phyloP scores from a whole-genome alignment of 495 filamentous ascomycete species.

The Collariella sp. region DNA sequence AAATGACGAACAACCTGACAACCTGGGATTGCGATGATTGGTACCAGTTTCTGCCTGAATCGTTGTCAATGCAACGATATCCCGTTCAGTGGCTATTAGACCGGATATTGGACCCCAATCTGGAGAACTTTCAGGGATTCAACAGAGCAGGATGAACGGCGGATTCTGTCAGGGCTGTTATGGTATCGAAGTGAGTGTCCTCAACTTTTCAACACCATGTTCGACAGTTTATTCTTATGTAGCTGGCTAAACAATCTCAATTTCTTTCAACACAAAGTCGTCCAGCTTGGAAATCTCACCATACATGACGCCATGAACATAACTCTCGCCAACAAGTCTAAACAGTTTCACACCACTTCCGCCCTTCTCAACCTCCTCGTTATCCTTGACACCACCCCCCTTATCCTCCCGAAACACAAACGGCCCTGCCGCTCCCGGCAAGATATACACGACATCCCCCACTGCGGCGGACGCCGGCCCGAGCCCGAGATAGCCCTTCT shows the following conservation, averaged over 20 bases:
- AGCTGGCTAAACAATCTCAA: background rate
- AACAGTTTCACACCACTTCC: background rate
- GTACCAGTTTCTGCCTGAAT: too few species aligned
- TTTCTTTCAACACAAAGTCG: background rate
- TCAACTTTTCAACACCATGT: too few species aligned
- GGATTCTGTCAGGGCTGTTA: too few species aligned
- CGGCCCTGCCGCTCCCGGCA: conserved; percentile 3
- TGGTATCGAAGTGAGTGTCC: too few species aligned
- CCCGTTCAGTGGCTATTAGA: too few species aligned
- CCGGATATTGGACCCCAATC: too few species aligned
- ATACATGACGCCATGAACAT: conserved; percentile 9
- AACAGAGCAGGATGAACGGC: too few species aligned
- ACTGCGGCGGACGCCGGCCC: background rate
- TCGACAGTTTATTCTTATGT: too few species aligned
- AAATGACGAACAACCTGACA: too few species aligned
- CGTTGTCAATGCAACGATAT: too few species aligned
- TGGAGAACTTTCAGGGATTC: too few species aligned
- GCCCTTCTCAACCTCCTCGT: background rate
- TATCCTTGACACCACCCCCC: background rate
- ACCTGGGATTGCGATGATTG: too few species aligned
- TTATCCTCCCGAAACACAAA: background rate
- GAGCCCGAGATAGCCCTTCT: conserved; percentile 6
- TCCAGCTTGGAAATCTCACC: background rate
- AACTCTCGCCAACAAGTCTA: conserved; percentile 1
- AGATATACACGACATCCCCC: conserved; percentile 1